Percentiles rank a stretch among this genome's conserved stretches.
Evolutionary conservation across 768 basidiomycete genomes (phyloP).

Genomic region (Collybiopsis luxurians): DNA sequence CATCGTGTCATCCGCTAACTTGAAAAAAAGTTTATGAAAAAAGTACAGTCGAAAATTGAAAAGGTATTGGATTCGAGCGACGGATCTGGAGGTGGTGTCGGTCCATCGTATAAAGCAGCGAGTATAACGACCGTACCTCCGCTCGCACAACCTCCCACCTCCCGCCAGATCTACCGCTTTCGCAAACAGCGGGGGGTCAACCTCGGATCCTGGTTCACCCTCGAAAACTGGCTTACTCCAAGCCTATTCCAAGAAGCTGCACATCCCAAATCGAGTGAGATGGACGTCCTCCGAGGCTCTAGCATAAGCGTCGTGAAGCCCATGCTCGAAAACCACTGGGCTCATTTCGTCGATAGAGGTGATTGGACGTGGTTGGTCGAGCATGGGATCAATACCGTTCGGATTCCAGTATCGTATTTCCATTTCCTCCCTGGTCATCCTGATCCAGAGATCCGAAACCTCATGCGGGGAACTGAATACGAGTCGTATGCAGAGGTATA

Average conservation of each 20-base stretch:
- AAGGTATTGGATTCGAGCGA: neutral
- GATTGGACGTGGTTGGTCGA: conserved; percentile 64
- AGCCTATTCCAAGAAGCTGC: conserved; percentile 52
- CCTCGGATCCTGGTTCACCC: conserved; percentile 81
- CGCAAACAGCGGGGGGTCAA: conserved; percentile 82
- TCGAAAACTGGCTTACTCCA: conserved; percentile 74
- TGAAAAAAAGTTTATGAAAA: conserved; percentile 9
- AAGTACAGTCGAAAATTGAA: conserved; percentile 6
- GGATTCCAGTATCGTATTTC: conserved; percentile 51
- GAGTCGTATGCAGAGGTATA: conserved; percentile 46
- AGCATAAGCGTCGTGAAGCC: conserved; percentile 24
- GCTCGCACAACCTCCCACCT: conserved; percentile 5
- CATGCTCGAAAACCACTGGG: conserved; percentile 69
- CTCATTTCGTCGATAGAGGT: conserved; percentile 60
- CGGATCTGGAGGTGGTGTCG: no score
- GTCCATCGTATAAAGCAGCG: neutral
- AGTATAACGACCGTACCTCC: neutral
- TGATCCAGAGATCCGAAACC: neutral
- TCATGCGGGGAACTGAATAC: conserved; percentile 63
- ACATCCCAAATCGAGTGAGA: conserved; percentile 60
- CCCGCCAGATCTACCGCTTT: conserved; percentile 40
- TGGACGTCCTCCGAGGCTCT: conserved; percentile 62
- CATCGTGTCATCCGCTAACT: no score
- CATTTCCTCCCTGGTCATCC: conserved; percentile 18
- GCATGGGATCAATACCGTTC: conserved; percentile 59